phyloP scores from a whole-genome alignment of 192 early-diverging fungal genomes.

The Coemansia guatemalensis region DNA sequence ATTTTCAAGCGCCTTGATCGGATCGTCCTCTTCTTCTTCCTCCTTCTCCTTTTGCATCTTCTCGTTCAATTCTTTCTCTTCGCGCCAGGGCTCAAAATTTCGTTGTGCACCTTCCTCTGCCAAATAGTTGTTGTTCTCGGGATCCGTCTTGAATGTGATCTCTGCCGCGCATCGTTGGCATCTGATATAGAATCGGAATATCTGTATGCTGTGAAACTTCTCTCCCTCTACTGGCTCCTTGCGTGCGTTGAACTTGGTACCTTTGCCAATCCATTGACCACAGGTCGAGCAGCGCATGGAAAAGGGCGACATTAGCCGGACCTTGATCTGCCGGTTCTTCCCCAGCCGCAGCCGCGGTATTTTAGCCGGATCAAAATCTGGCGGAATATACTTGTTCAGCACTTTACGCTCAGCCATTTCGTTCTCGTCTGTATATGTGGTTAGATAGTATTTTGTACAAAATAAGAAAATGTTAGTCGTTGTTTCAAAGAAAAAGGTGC shows the following conservation, averaged over 20 bases:
- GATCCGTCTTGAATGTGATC: slow-evolving; percentile 99
- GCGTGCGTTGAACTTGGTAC: slow-evolving; percentile 97
- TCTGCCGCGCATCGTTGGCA: slow-evolving; percentile 95
- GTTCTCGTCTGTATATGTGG: neutral
- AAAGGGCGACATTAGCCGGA: slow-evolving; percentile 97
- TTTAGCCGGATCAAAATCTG: slow-evolving; percentile 96
- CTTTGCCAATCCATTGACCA: slow-evolving; percentile 96
- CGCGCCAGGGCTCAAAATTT: slow-evolving; percentile 95
- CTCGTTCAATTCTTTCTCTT: slow-evolving; percentile 63
- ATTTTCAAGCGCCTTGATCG: slow-evolving; percentile 94
- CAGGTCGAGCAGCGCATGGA: slow-evolving; percentile 97
- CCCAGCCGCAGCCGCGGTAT: slow-evolving; percentile 80
- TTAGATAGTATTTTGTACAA: neutral
- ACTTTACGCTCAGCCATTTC: slow-evolving; percentile 92
- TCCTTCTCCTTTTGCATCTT: slow-evolving; percentile 59
- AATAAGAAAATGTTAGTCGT: neutral
- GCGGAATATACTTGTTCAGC: slow-evolving; percentile 95
- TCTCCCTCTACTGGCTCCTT: slow-evolving; percentile 68
- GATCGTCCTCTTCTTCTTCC: slow-evolving; percentile 86
- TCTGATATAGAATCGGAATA: slow-evolving; percentile 80
- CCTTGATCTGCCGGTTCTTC: slow-evolving; percentile 88
- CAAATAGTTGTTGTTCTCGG: slow-evolving; percentile 91
- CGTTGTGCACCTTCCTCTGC: slow-evolving; percentile 89
- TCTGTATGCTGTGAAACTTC: slow-evolving; percentile 71
- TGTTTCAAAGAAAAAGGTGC: neutral